A percentile compares a stretch with the other conserved stretches of the same genome.
Conservation (phyloP, 164 flowering plant species). For the Annona cherimola region DNA sequence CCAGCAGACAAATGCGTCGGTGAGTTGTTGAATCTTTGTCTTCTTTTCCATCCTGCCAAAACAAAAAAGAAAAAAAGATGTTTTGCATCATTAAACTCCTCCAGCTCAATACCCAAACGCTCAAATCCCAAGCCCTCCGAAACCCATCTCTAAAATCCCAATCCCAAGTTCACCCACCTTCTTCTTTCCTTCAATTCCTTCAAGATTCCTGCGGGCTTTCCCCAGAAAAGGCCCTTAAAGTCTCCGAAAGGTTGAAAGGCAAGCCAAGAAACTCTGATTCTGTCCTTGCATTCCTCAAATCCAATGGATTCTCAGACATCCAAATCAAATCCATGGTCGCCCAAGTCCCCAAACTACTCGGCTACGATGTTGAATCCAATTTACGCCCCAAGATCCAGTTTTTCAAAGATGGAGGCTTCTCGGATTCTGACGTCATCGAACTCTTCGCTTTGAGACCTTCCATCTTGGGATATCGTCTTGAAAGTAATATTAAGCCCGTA, state of each 20-base stretch:
- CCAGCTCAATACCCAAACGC: not conserved
- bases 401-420: constrained; percentile 13
- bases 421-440: constrained; percentile 3
- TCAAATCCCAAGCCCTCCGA: not conserved
- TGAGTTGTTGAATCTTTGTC: no score
- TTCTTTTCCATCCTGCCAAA: no score
- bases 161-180: not conserved
- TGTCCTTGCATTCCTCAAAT: constrained; percentile 7
- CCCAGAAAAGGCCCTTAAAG: not conserved
- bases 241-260: not conserved
- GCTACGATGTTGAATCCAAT: not conserved
- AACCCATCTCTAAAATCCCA: constrained; percentile 7
- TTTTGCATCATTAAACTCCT: not conserved
- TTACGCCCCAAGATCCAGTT: constrained; percentile 23
- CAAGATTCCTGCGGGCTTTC: constrained; percentile 9
- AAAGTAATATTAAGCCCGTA: constrained; percentile 10
- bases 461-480: constrained; percentile 14
- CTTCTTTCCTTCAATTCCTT: constrained; percentile 8
- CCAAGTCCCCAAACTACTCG: constrained; percentile 1
- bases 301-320: constrained; percentile 16
- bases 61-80: no score
- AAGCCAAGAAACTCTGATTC: constrained; percentile 6
- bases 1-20: no score
- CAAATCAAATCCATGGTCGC: constrained; percentile 6
- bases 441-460: not conserved